A percentile compares a stretch with the other conserved stretches of the same genome.
Evolutionary conservation across 148 eudicot species (phyloP).

Genomic region (Cornus controversa): DNA sequence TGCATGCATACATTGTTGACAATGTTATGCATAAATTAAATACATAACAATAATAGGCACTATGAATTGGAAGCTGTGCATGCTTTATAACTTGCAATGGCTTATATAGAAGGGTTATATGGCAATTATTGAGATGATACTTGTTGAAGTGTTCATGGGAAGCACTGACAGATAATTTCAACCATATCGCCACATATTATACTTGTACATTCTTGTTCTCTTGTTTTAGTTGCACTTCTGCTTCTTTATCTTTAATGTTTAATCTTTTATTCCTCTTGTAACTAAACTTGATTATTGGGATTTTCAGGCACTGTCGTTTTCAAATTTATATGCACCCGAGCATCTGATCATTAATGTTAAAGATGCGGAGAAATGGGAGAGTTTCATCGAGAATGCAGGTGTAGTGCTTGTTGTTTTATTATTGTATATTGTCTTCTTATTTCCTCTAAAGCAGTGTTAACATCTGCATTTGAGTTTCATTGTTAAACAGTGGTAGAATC

Average conservation of each 20-base stretch:
- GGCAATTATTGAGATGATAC: neutral
- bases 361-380: slow-evolving; percentile 95
- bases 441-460: no score
- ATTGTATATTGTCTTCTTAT: no score
- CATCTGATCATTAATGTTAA: slow-evolving; percentile 81
- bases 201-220: neutral
- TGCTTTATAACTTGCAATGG: neutral
- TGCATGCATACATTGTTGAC: no score
- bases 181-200: neutral
- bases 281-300: neutral
- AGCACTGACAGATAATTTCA: neutral
- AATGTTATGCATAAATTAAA: no score
- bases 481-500: no score
- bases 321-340: slow-evolving; percentile 87
- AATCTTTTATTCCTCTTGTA: neutral
- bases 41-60: no score
- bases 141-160: neutral
- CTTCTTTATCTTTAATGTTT: neutral
- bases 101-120: no score
- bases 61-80: no score
- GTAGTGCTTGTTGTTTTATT: neutral
- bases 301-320: slow-evolving; percentile 71
- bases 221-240: neutral
- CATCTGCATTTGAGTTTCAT: no score
- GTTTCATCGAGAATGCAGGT: slow-evolving; percentile 85